A percentile compares a stretch with the other conserved stretches of the same genome.
phyloP scores from a whole-genome alignment of 2,329 filamentous ascomycete species.

The Pseudogymnoascus sp. region DNA sequence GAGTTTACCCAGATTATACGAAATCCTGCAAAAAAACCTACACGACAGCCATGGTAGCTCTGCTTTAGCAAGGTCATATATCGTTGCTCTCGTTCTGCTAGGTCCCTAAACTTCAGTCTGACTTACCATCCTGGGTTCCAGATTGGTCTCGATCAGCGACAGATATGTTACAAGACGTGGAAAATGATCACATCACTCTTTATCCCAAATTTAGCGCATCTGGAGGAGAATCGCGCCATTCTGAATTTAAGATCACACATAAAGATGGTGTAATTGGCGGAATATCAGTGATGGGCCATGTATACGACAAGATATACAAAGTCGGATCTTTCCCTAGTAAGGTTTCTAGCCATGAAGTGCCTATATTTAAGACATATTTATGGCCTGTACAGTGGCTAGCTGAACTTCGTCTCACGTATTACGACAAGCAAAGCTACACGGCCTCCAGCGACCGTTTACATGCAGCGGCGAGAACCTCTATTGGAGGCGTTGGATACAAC shows the following conservation, averaged over 20 bases:
- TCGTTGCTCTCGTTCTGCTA: constrained; percentile 9
- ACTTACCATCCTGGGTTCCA: constrained; percentile 12
- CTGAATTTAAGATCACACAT: neutral
- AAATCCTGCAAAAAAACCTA: constrained; percentile 13
- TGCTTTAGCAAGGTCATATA: constrained; percentile 13
- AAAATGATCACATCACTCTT: constrained; percentile 12
- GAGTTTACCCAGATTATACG: constrained; percentile 13
- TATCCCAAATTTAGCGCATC: constrained; percentile 12
- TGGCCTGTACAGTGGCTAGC: constrained; percentile 11
- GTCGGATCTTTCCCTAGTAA: constrained; percentile 10
- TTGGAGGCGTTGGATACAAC: constrained; percentile 11
- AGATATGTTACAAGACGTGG: constrained; percentile 9
- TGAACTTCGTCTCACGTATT: constrained; percentile 13
- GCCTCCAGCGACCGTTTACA: constrained; percentile 11
- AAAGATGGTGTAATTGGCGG: neutral
- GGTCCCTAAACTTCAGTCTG: constrained; percentile 1
- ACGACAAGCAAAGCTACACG: constrained; percentile 9
- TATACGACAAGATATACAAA: constrained; percentile 13
- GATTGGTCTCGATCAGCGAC: constrained; percentile 12
- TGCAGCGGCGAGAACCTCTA: constrained; percentile 9
- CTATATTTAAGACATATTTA: constrained; percentile 9
- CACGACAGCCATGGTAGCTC: neutral
- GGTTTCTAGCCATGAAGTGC: constrained; percentile 12
- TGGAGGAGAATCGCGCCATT: constrained; percentile 1
- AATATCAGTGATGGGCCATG: constrained; percentile 10